phyloP scores from a whole-genome alignment of 345 rosid species.

The Lumnitzera racemosa region DNA sequence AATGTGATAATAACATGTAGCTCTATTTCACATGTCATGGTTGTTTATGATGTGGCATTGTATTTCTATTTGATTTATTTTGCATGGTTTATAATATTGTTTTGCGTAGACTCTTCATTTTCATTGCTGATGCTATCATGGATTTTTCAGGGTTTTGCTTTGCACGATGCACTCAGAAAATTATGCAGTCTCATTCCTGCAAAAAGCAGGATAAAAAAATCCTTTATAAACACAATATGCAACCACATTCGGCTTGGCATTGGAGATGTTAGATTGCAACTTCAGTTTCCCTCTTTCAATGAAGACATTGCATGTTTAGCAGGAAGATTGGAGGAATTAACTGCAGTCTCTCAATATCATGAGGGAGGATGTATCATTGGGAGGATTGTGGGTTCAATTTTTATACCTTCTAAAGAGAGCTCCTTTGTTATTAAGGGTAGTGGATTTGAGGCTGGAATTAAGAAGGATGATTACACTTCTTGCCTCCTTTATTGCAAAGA shows the following conservation, averaged over 20 bases:
- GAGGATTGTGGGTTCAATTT: constrained; percentile 40
- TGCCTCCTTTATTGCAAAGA: constrained; percentile 28
- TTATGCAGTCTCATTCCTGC: constrained; percentile 27
- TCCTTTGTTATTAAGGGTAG: constrained; percentile 38
- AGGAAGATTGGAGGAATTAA: constrained; percentile 45
- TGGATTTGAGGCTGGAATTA: constrained; percentile 46
- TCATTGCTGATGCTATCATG: constrained; percentile 1
- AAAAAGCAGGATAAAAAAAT: constrained; percentile 34
- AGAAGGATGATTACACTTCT: constrained; percentile 31
- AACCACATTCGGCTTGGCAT: constrained; percentile 50
- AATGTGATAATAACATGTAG: no score
- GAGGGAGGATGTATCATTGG: constrained; percentile 44
- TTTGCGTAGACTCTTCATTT: neutral
- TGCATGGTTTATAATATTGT: no score
- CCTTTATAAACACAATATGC: constrained; percentile 54
- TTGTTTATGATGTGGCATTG: no score
- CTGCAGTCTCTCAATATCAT: constrained; percentile 43
- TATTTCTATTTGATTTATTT: no score
- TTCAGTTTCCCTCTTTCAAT: constrained; percentile 38
- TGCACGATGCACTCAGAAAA: constrained; percentile 58
- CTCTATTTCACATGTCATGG: no score
- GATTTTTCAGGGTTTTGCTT: constrained; percentile 49
- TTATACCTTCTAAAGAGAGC: constrained; percentile 40
- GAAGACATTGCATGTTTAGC: constrained; percentile 33
- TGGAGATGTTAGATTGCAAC: constrained; percentile 28